Base-by-base conservation (phyloP, 2,329 filamentous ascomycete genomes). In the Phaeosphaeriaceae sp. region DNA sequence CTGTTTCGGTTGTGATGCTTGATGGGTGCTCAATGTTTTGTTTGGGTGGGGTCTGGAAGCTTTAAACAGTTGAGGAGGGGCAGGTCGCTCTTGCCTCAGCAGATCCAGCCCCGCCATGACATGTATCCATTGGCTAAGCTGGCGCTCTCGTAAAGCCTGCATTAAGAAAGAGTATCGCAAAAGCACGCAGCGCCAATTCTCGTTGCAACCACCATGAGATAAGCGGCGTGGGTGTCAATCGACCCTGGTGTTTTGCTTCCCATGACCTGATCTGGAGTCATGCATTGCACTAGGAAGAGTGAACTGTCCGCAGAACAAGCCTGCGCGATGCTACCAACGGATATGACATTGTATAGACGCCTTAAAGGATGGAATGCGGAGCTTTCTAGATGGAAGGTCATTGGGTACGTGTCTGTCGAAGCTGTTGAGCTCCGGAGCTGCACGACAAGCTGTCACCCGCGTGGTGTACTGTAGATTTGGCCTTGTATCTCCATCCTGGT, bases 61-160 rank as follows among this genome's bases (percentile, higher is more conserved):
- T 66, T 48, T 63, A 59, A 61, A 51, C 57, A 65, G 63, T 55
- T 56, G 61, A 58, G 55, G 65, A 69, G 65, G 67, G 63, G 68
- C 65, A 67, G 21, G 60, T 61, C 57, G 65, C 59, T 50, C 53
- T 31, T 50, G 47, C 53, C 52, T 63, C 58, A 67, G 58, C 64
- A 63, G 57, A 62, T 58, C 24, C 53, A 57, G 68, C 66, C 68
- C 68, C 66, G 65, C 66, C 61, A 68, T 65, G 61, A 55, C 52
- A 52, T 55, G 47, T 53, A 60, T 54, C 56, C 60, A 70, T 70
- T 69, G 66, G 67, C 61, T 60, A 55, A 58, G 49, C 54, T 61
- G 55, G 53, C 63, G 56, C 57, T 65, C 58, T 66, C 60, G 68
- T 68, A 65, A 68, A 65, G 59, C 48, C 50, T 66, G 64, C 65